phyloP scores from a whole-genome alignment of 2,329 filamentous ascomycete species.

The Canariomyces notabilis region DNA sequence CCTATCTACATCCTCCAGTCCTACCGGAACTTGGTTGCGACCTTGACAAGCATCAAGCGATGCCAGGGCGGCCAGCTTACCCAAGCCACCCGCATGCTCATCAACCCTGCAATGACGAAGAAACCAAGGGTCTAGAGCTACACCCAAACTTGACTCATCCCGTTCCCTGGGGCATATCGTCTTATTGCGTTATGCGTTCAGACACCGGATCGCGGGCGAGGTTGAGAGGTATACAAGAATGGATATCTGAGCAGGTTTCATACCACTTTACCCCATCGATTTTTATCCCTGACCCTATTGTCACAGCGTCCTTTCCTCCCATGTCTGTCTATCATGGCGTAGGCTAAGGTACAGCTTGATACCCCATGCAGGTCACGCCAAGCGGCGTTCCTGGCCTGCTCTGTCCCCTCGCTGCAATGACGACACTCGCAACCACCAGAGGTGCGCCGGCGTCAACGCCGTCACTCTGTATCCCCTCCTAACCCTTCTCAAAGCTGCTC shows the following conservation, averaged over 20 bases:
- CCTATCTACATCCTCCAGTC: no score
- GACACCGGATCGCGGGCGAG: slow-evolving; percentile 10
- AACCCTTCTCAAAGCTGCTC: neutral
- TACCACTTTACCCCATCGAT: neutral
- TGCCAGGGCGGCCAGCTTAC: neutral
- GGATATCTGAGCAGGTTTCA: slow-evolving; percentile 29
- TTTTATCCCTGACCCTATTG: neutral
- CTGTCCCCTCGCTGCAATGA: slow-evolving; percentile 14
- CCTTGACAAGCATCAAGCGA: neutral
- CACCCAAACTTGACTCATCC: slow-evolving; percentile 16
- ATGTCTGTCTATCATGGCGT: neutral
- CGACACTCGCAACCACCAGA: slow-evolving; percentile 9
- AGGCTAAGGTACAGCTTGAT: no score
- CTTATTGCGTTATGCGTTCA: slow-evolving; percentile 6
- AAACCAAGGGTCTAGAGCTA: slow-evolving; percentile 5
- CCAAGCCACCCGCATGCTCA: neutral
- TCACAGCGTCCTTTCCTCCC: neutral
- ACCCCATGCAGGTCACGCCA: neutral
- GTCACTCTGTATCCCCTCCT: neutral
- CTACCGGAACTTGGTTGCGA: neutral
- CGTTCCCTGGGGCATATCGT: slow-evolving; percentile 11
- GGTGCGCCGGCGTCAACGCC: slow-evolving; percentile 19
- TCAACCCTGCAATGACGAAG: slow-evolving; percentile 20
- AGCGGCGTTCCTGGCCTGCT: neutral
- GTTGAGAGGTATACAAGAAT: slow-evolving; percentile 21